Evolutionary conservation across 1,284 basidiomycete genomes (phyloP), one percentile per base, ranked within the genome.

Genomic region (Pulchroboletus neoregius): DNA sequence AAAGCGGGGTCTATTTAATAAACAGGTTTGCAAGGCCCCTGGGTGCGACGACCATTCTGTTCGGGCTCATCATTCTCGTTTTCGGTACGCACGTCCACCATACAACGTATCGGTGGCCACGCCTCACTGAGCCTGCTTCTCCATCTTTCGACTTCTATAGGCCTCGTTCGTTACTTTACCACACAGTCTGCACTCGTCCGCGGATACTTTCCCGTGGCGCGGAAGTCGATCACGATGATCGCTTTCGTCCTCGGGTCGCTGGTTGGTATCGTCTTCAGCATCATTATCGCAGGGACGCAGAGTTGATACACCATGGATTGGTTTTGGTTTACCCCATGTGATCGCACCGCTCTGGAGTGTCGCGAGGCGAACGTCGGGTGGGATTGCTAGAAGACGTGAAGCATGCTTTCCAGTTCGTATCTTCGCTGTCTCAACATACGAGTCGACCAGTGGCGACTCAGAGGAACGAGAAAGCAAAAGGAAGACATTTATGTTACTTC

Each of bases 141-240:
- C n/a, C 7, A 23, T 23, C 7, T 24, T 6, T 6, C 23, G 7
- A 6, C 7, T 7, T 24, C 6, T 9, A 6, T n/a, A 62, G 61
- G 61, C 7, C 28, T 62, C 10, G 15, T 53, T 28, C 62, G 61
- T 13, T 63, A 63, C 46, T 63, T 65, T 35, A 44, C 34, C 5
- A 65, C 60, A 10, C 61, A 63, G 38, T 51, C 46, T 1, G 60
- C 63, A 3, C 64, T 63, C 36, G 12, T 66, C n/a, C 56, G 53
- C 1, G 61, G 61, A n/a, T 36, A 51, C 37, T 63, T 63, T 39
- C 62, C 62, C 0, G 62, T 55, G 12, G 61, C 63, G 10, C 51
- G 63, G 7, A 44, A 57, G 28, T 63, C 62, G 13, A 48, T 63
- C 35, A 53, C 49, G 4, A 33, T 27, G 5, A 23, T 63, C 1